Percentiles rank a stretch among this genome's conserved stretches.
phyloP scores from a whole-genome alignment of 441 rosid genomes.

The Arabidopsis hybrid region DNA sequence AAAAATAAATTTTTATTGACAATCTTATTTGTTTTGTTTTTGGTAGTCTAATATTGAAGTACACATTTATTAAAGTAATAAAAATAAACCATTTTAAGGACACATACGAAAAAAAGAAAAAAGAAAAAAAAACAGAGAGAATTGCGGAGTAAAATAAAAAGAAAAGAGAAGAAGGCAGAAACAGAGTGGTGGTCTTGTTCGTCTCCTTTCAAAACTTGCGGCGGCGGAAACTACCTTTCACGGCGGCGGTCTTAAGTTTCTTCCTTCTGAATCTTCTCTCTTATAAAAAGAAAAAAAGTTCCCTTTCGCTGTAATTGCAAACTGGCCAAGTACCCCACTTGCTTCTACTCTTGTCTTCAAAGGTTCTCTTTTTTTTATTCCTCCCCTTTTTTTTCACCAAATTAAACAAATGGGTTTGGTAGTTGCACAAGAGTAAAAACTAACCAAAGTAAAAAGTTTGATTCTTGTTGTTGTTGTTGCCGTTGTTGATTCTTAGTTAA shows the following conservation, averaged over 20 bases:
- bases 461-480: conserved; percentile 38
- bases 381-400: neutral
- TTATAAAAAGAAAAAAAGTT: neutral
- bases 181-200: conserved; percentile 35
- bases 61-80: conserved; percentile 15
- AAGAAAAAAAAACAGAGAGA: conserved; percentile 28
- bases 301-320: conserved; percentile 41
- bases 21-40: neutral
- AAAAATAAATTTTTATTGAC: neutral
- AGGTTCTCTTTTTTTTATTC: conserved; percentile 37
- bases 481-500: conserved; percentile 24
- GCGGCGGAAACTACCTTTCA: conserved; percentile 42
- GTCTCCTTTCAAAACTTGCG: conserved; percentile 17
- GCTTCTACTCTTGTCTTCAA: conserved; percentile 44
- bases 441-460: conserved; percentile 29
- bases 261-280: neutral
- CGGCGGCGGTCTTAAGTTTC: conserved; percentile 30
- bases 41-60: neutral
- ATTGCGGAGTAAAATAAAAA: conserved; percentile 34
- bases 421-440: conserved; percentile 30
- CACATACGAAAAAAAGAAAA: conserved; percentile 41
- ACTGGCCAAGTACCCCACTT: conserved; percentile 51
- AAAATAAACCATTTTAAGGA: conserved; percentile 45
- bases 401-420: conserved; percentile 38
- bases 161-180: conserved; percentile 18